A percentile compares a stretch with the other conserved stretches of the same genome.
These are phyloP conservation scores for Solanum hybrid DNA, from an alignment of 305 asterid genomes.

Conservation along the genomic window DNA sequence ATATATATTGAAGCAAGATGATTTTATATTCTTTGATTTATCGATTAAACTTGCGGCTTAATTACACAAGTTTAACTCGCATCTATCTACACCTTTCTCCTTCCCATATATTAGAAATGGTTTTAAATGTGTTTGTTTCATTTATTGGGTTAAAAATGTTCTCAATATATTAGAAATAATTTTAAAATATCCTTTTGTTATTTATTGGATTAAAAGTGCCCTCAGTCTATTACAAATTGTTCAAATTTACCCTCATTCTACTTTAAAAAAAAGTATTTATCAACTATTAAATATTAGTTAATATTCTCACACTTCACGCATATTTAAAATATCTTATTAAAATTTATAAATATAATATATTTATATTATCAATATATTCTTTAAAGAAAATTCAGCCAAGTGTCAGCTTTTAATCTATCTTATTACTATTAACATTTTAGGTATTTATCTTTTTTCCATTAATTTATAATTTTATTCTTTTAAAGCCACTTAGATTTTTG, in stretches of 20 bases:
- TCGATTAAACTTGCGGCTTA: background rate
- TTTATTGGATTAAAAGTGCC: background rate
- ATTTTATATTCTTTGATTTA: too few species aligned
- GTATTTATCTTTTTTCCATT: background rate
- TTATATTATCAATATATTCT: too few species aligned
- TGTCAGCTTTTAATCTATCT: background rate
- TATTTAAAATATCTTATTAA: background rate
- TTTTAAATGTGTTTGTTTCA: too few species aligned
- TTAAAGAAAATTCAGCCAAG: background rate
- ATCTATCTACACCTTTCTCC: background rate
- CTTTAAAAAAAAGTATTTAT: background rate
- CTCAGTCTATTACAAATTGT: background rate
- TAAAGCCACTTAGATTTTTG: background rate
- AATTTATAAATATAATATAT: background rate
- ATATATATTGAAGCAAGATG: too few species aligned
- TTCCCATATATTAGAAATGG: background rate
- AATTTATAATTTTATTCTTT: background rate
- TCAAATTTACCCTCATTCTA: background rate
- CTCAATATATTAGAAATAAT: background rate
- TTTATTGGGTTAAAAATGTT: too few species aligned
- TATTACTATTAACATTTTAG: background rate
- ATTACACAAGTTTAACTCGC: background rate
- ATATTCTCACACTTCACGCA: background rate
- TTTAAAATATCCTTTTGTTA: too few species aligned
- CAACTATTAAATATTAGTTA: background rate